Evolutionary conservation across 1,284 basidiomycete species (phyloP).

Genomic region (Sporisorium exsertum): DNA sequence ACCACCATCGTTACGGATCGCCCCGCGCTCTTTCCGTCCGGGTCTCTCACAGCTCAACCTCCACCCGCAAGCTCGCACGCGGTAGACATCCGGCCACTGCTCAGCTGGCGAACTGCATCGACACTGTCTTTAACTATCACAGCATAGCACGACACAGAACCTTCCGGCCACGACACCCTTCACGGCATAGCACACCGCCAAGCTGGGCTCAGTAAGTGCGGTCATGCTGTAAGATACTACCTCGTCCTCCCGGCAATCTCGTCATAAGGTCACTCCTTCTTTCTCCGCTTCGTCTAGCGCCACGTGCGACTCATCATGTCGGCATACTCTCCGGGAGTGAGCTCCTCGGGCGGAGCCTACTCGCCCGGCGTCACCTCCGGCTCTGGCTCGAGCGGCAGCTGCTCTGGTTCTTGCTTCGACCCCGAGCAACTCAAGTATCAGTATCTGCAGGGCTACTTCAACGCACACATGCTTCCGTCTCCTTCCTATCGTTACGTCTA

Average conservation of each 20-base stretch:
- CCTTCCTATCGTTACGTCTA: constrained; percentile 71
- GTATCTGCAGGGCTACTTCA: constrained; percentile 66
- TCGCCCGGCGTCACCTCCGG: constrained; percentile 34
- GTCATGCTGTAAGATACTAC: constrained; percentile 5
- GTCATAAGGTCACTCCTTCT: not conserved
- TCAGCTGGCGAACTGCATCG: not conserved
- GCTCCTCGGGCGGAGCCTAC: constrained; percentile 37
- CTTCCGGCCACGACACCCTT: not conserved
- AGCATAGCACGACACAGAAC: not conserved
- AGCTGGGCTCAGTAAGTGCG: constrained; percentile 5
- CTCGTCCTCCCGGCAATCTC: not conserved
- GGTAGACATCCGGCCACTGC: too few species aligned
- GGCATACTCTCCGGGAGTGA: constrained; percentile 14
- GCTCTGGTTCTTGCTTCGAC: constrained; percentile 56
- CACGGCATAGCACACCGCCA: not conserved
- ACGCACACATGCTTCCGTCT: constrained; percentile 69
- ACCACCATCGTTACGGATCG: not conserved
- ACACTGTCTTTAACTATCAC: not conserved
- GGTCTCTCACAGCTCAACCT: not conserved
- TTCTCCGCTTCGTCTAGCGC: not conserved
- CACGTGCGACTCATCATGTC: constrained; percentile 22
- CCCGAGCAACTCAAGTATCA: constrained; percentile 51
- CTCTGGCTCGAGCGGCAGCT: constrained; percentile 18
- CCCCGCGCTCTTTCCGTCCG: not conserved
- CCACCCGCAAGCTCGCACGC: not conserved